Evolutionary conservation across 208 protist species (phyloP).

Genomic region (Sergeia podlipaevii): DNA sequence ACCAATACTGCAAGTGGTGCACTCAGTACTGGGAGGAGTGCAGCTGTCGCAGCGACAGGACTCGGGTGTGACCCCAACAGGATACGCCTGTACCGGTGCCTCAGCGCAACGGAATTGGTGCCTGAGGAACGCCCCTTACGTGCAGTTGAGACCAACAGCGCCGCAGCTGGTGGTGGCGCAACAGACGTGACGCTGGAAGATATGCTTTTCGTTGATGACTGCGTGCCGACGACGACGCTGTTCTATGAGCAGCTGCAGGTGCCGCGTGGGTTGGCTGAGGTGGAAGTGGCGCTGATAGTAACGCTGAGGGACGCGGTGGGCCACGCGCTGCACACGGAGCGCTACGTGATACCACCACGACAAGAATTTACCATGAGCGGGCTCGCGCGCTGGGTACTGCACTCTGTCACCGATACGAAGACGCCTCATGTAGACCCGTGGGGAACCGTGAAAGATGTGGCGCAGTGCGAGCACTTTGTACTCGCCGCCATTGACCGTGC

Average conservation of each 20-base stretch:
- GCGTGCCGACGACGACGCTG: constrained; percentile 20
- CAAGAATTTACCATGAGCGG: constrained; percentile 16
- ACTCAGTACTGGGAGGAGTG: too few relatives aligned
- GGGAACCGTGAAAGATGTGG: constrained; percentile 23
- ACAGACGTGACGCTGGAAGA: constrained; percentile 19
- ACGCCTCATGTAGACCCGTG: constrained; percentile 31
- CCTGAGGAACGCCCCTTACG: constrained; percentile 11
- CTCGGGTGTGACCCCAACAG: constrained; percentile 32
- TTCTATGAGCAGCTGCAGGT: constrained; percentile 35
- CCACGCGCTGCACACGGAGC: constrained; percentile 41
- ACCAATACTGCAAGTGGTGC: too few relatives aligned
- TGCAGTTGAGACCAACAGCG: too few relatives aligned
- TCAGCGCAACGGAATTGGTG: constrained; percentile 12
- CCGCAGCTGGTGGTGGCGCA: background rate
- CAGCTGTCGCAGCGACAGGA: too few relatives aligned
- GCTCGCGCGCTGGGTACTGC: constrained; percentile 21
- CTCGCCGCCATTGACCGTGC: constrained; percentile 28
- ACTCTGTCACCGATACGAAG: constrained; percentile 28
- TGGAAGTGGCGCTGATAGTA: constrained; percentile 12
- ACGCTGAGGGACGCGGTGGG: constrained; percentile 46
- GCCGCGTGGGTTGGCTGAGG: constrained; percentile 22
- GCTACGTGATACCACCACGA: constrained; percentile 14
- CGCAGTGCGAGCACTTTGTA: constrained; percentile 27
- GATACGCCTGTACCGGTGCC: constrained; percentile 52
- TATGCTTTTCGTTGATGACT: constrained; percentile 22